phyloP scores from a whole-genome alignment of 768 basidiomycete species.

The Leccinum sublutescens region DNA sequence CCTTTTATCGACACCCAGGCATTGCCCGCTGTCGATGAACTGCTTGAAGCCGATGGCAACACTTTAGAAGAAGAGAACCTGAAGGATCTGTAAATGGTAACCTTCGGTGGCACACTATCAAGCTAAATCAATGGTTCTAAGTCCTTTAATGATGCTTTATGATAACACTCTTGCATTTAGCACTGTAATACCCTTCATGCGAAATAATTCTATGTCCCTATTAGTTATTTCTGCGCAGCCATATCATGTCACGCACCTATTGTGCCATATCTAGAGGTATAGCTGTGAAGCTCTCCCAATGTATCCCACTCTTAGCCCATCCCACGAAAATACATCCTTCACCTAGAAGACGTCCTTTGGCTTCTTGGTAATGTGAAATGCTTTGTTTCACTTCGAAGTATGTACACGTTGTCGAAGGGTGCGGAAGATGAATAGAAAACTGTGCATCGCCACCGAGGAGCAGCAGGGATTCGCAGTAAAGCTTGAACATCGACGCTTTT shows the following conservation, averaged over 20 bases:
- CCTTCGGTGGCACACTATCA: not conserved
- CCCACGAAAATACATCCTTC: constrained; percentile 51
- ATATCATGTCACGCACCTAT: not conserved
- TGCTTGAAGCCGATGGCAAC: constrained; percentile 12
- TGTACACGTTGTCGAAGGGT: constrained; percentile 28
- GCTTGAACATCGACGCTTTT: constrained; percentile 51
- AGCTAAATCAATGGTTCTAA: constrained; percentile 8
- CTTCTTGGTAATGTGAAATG: constrained; percentile 46
- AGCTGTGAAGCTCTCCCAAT: constrained; percentile 51
- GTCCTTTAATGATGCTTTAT: constrained; percentile 18
- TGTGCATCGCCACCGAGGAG: constrained; percentile 11
- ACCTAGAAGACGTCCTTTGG: constrained; percentile 48
- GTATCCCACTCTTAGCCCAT: constrained; percentile 56
- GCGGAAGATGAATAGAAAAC: constrained; percentile 11
- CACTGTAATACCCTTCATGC: not conserved
- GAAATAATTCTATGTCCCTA: not conserved
- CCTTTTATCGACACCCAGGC: constrained; percentile 26
- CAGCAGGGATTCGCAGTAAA: constrained; percentile 37
- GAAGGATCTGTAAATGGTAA: constrained; percentile 31
- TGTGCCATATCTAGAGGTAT: constrained; percentile 3
- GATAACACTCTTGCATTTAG: constrained; percentile 10
- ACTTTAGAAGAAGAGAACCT: constrained; percentile 14
- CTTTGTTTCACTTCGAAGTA: constrained; percentile 48
- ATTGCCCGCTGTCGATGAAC: constrained; percentile 22
- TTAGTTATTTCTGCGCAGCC: not conserved